Conservation (phyloP, 2,329 filamentous ascomycete genomes). For the Ceratocystis papillata region DNA sequence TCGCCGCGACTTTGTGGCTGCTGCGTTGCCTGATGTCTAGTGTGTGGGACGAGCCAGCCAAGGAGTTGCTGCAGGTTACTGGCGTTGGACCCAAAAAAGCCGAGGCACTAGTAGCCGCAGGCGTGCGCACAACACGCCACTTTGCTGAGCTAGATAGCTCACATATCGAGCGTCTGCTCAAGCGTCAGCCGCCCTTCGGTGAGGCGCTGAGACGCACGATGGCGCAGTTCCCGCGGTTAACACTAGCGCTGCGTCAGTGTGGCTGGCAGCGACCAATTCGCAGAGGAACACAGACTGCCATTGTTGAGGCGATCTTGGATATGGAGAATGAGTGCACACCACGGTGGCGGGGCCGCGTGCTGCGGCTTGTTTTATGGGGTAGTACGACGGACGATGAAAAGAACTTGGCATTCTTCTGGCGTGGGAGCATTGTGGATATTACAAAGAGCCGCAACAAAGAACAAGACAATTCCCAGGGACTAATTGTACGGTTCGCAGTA, state of each 20-base stretch:
- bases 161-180: slow-evolving; percentile 65
- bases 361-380: slow-evolving; percentile 48
- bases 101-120: slow-evolving; percentile 60
- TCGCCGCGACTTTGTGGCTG: slow-evolving; percentile 62
- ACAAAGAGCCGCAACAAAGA: slow-evolving; percentile 32
- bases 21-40: slow-evolving; percentile 63
- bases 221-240: slow-evolving; percentile 55
- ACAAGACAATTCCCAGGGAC: not conserved
- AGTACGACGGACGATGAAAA: slow-evolving; percentile 35
- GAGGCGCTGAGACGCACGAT: slow-evolving; percentile 54
- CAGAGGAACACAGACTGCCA: slow-evolving; percentile 31
- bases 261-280: slow-evolving; percentile 19
- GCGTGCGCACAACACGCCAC: slow-evolving; percentile 59
- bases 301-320: slow-evolving; percentile 54
- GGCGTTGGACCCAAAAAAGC: slow-evolving; percentile 66
- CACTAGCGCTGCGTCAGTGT: slow-evolving; percentile 31
- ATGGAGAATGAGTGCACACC: slow-evolving; percentile 56
- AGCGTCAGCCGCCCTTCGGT: slow-evolving; percentile 75
- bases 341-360: slow-evolving; percentile 51
- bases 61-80: slow-evolving; percentile 74
- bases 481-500: slow-evolving; percentile 31
- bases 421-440: slow-evolving; percentile 53
- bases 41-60: slow-evolving; percentile 69
- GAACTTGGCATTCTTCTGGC: slow-evolving; percentile 56
- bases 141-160: slow-evolving; percentile 56